A percentile compares a stretch with the other conserved stretches of the same genome.
Conservation (phyloP, 176 grass and related monocot species). For the Puya raimondii region DNA sequence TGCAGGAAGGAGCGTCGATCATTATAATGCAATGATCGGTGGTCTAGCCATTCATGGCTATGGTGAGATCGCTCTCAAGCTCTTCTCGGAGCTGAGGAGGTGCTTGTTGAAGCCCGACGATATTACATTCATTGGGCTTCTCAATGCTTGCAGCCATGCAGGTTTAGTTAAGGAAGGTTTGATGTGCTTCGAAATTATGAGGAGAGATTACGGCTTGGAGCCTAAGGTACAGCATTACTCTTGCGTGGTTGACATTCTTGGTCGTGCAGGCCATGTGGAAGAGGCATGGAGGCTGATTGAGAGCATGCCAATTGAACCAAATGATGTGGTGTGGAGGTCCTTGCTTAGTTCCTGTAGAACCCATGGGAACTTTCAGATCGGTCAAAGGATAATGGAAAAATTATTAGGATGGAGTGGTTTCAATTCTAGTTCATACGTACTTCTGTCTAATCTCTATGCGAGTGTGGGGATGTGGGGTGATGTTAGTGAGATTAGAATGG, state of each 20-base stretch:
- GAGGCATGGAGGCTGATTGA: conserved; percentile 10
- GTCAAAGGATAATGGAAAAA: background rate
- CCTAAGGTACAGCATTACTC: conserved; percentile 12
- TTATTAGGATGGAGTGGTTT: background rate
- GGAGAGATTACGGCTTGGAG: conserved; percentile 7
- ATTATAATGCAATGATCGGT: conserved; percentile 20
- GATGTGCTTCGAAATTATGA: conserved; percentile 12
- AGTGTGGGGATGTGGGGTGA: conserved; percentile 9
- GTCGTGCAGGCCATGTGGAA: conserved; percentile 4
- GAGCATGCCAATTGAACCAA: conserved; percentile 13
- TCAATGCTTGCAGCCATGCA: conserved; percentile 14
- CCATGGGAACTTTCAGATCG: conserved; percentile 1
- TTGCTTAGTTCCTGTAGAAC: conserved; percentile 16
- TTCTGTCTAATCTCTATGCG: conserved; percentile 19
- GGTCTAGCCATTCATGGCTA: conserved; percentile 15
- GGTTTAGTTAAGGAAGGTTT: conserved; percentile 15
- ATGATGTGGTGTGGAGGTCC: conserved; percentile 17
- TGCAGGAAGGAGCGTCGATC: conserved; percentile 12
- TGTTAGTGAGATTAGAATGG: conserved; percentile 3
- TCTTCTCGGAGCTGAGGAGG: conserved; percentile 11
- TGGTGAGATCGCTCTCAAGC: conserved; percentile 3
- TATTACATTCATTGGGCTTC: conserved; percentile 14
- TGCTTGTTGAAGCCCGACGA: conserved; percentile 3
- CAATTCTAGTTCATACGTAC: conserved; percentile 5
- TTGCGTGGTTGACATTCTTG: conserved; percentile 18